phyloP scores from a whole-genome alignment of 108 stramenopile genomes.

The Cyclostephanos tholiformis region DNA sequence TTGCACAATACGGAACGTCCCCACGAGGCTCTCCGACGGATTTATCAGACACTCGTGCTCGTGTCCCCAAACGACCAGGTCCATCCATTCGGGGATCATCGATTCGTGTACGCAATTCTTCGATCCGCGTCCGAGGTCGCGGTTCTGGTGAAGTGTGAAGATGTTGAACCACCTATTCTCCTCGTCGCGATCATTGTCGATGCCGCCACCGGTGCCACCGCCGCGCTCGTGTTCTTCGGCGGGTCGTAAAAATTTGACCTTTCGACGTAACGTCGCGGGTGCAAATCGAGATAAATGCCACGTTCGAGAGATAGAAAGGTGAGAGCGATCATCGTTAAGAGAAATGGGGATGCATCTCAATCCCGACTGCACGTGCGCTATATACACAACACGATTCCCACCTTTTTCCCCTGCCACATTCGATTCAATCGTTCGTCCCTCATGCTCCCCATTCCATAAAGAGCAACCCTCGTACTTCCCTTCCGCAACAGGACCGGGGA shows the following conservation, averaged over 20 bases:
- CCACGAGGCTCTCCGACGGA: constrained; percentile 84
- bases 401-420: constrained; percentile 91
- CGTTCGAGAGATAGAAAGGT: too few species aligned
- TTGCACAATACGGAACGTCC: constrained; percentile 93
- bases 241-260: constrained; percentile 76
- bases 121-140: constrained; percentile 90
- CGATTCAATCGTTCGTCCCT: constrained; percentile 97
- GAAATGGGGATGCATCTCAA: too few species aligned
- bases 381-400: too few species aligned
- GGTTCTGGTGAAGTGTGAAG: constrained; percentile 97
- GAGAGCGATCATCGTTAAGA: too few species aligned
- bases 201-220: constrained; percentile 46
- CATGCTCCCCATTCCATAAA: constrained; percentile 96
- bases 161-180: constrained; percentile 83
- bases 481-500: constrained; percentile 91
- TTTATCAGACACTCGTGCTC: constrained; percentile 95
- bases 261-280: too few species aligned
- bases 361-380: too few species aligned
- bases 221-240: constrained; percentile 18
- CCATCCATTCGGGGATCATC: constrained; percentile 99
- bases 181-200: constrained; percentile 34
- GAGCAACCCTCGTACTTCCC: constrained; percentile 86
- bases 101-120: constrained; percentile 97
- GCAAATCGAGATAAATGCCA: too few species aligned
- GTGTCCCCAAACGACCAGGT: constrained; percentile 93